Evolutionary conservation across 176 grass and related monocot species (phyloP).

Genomic region (Cocos nucifera): DNA sequence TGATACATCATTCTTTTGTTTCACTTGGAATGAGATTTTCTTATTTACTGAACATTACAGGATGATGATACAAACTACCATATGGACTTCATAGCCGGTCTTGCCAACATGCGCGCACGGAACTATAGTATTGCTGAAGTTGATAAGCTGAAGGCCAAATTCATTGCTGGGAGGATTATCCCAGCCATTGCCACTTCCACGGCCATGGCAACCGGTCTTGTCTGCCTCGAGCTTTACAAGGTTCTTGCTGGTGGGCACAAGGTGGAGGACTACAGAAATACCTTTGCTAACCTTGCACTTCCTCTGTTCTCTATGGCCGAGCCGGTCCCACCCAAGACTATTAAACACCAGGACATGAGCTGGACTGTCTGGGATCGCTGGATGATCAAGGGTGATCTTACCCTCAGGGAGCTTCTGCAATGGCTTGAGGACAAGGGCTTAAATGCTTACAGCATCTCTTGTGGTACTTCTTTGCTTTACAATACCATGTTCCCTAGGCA

Average conservation of each 20-base stretch:
- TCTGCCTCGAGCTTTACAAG: conserved; percentile 89
- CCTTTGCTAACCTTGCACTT: conserved; percentile 81
- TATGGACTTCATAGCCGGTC: conserved; percentile 82
- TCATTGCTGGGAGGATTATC: conserved; percentile 90
- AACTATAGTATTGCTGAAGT: conserved; percentile 87
- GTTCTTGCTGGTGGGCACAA: conserved; percentile 53
- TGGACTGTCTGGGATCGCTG: conserved; percentile 93
- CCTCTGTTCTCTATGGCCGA: conserved; percentile 85
- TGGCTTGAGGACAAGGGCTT: conserved; percentile 76
- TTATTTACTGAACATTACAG: conserved; percentile 24
- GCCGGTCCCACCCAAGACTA: conserved; percentile 68
- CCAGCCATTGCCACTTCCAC: conserved; percentile 78
- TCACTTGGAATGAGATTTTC: neutral
- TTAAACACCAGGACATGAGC: conserved; percentile 47
- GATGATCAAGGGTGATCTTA: conserved; percentile 56
- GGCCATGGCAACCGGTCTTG: conserved; percentile 73
- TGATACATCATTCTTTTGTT: too few relatives aligned
- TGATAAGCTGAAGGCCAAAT: conserved; percentile 87
- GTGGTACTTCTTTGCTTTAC: conserved; percentile 69
- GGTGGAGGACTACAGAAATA: conserved; percentile 72
- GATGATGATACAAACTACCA: conserved; percentile 95
- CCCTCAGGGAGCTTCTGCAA: conserved; percentile 61
- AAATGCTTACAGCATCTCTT: conserved; percentile 78
- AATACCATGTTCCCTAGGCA: conserved; percentile 83
- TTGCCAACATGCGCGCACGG: conserved; percentile 93